A percentile compares a stretch with the other conserved stretches of the same genome.
phyloP scores from a whole-genome alignment of 208 protist genomes.

The Acanthamoeba rhysodes region DNA sequence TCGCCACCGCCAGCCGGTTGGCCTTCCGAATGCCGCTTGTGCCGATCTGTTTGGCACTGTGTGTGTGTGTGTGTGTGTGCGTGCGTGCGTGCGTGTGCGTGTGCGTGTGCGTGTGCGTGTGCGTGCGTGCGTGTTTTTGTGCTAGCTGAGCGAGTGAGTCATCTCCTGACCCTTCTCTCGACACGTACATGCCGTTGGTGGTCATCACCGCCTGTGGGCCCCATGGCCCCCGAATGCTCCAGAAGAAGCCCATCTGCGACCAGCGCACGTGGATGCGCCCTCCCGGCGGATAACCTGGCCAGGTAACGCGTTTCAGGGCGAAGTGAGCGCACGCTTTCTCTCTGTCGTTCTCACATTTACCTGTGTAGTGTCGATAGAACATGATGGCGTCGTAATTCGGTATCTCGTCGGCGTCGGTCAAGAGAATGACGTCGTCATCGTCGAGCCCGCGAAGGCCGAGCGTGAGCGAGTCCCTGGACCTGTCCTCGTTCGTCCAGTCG shows the following conservation, averaged over 20 bases:
- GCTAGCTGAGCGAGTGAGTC: too few relatives aligned
- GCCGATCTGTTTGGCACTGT: too few relatives aligned
- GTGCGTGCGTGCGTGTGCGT: too few relatives aligned
- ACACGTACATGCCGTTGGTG: not conserved
- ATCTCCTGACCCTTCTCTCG: too few relatives aligned
- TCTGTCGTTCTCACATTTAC: not conserved
- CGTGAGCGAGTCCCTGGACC: not conserved
- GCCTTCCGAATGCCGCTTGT: too few relatives aligned
- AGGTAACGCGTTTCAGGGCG: too few relatives aligned
- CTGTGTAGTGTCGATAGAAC: constrained; percentile 8
- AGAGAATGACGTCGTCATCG: not conserved
- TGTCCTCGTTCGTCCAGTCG: not conserved
- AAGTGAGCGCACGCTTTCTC: too few relatives aligned
- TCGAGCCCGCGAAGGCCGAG: not conserved
- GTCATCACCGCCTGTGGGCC: not conserved
- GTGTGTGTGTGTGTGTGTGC: too few relatives aligned
- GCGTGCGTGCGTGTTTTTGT: too few relatives aligned
- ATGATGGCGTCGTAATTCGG: not conserved
- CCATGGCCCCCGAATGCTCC: not conserved
- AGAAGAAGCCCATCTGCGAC: constrained; percentile 52
- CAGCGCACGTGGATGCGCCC: not conserved
- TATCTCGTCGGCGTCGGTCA: not conserved
- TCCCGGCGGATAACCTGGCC: not conserved
- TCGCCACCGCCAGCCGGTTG: too few relatives aligned
- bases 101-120: too few relatives aligned